These are phyloP conservation scores for Flaveria brownii DNA, from an alignment of 129 eudicot genomes.

Conservation along the genomic window DNA sequence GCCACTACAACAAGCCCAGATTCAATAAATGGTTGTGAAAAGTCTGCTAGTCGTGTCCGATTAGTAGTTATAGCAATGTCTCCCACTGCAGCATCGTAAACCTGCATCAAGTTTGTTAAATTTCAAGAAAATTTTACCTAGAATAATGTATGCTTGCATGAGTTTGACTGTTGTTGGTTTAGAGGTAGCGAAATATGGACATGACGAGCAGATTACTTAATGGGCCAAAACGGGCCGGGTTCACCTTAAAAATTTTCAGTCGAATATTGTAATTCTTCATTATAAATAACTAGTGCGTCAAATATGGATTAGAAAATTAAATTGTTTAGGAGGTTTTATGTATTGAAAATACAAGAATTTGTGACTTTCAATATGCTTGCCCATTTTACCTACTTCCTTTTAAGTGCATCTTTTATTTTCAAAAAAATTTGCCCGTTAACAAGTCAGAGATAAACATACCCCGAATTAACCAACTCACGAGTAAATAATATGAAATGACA, in stretches of 20 bases:
- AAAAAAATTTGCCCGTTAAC: background rate
- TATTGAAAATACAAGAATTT: background rate
- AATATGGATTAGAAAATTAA: background rate
- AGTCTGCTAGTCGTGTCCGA: slow-evolving; percentile 59
- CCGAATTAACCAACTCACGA: background rate
- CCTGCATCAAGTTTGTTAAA: slow-evolving; percentile 30
- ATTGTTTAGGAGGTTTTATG: background rate
- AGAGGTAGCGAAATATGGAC: background rate
- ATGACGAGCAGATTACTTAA: background rate
- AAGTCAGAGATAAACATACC: background rate
- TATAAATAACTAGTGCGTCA: background rate
- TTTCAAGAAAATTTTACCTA: slow-evolving; percentile 13
- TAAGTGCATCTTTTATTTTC: background rate
- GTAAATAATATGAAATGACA: background rate
- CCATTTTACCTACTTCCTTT: background rate
- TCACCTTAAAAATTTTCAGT: background rate
- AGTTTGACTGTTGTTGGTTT: background rate
- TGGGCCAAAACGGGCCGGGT: background rate
- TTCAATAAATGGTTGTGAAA: slow-evolving; percentile 62
- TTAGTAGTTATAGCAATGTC: slow-evolving; percentile 59
- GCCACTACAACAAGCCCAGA: slow-evolving; percentile 78
- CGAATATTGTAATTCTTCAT: background rate
- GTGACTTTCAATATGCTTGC: background rate
- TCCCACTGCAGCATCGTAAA: slow-evolving; percentile 60
- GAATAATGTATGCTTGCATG: slow-evolving; percentile 14